These are phyloP conservation scores for Elsinoe necatrix DNA, from an alignment of 2,329 filamentous ascomycete species.

Conservation along the genomic window DNA sequence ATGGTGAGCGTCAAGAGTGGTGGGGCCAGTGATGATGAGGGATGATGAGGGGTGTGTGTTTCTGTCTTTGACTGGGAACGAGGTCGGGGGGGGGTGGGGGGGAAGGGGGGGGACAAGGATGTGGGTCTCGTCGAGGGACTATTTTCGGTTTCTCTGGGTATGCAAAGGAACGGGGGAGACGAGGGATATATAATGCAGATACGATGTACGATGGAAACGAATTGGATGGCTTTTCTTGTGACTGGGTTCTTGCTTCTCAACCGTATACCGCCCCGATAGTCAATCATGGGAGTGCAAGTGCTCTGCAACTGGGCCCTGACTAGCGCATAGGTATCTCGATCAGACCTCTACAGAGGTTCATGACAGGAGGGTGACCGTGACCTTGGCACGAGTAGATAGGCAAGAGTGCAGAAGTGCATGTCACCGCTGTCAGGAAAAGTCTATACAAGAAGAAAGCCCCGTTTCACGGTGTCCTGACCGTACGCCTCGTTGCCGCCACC, in stretches of 20 bases:
- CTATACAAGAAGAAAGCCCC: background rate
- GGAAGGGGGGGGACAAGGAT: background rate
- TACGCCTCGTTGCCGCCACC: background rate
- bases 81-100: background rate
- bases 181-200: background rate
- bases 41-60: background rate
- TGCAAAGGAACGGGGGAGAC: background rate
- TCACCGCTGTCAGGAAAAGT: background rate
- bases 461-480: no score
- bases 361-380: no score
- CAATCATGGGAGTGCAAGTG: no score
- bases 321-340: no score
- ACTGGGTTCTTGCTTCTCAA: background rate
- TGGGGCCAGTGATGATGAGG: constrained; percentile 1
- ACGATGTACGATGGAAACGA: background rate
- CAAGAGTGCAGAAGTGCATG: background rate
- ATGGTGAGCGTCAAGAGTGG: background rate
- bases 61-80: no score
- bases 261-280: no score
- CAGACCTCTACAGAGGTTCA: no score
- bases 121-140: background rate
- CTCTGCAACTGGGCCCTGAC: no score
- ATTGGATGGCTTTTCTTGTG: background rate
- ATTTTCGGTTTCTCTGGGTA: background rate
- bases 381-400: background rate